Evolutionary conservation across 257 asterid species (phyloP).

Genomic region (Ligustrum vulgare): DNA sequence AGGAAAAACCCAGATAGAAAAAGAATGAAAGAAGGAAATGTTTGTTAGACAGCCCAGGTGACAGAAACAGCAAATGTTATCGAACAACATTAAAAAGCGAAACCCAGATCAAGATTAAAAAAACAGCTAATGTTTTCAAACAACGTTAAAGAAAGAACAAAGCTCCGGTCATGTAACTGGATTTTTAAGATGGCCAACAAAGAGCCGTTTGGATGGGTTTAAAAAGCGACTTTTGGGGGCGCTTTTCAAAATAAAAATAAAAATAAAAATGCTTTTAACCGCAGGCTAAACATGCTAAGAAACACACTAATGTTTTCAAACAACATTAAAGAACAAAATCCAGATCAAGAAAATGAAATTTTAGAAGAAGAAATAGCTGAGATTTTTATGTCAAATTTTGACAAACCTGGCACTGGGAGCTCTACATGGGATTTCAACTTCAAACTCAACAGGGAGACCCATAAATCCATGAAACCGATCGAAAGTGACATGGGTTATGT

Average conservation of each 20-base stretch:
- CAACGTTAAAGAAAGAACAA: not conserved
- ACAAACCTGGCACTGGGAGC: constrained; percentile 95
- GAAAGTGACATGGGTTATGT: constrained; percentile 88
- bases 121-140: not conserved
- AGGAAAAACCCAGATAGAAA: not conserved
- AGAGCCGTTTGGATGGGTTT: constrained; percentile 12
- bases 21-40: not conserved
- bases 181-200: constrained; percentile 13
- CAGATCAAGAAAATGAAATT: not conserved
- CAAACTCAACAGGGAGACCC: constrained; percentile 93
- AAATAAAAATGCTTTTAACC: not conserved
- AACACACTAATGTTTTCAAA: not conserved
- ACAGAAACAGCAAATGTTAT: not conserved
- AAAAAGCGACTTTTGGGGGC: not conserved
- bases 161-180: not conserved
- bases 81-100: not conserved
- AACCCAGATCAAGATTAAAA: not conserved
- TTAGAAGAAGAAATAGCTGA: not conserved
- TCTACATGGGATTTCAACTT: constrained; percentile 79
- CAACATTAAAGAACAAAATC: not conserved
- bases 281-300: not conserved
- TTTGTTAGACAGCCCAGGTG: not conserved
- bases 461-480: constrained; percentile 89
- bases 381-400: not conserved
- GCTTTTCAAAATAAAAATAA: constrained; percentile 18